These are phyloP conservation scores for Exophiala sideris DNA, from an alignment of 2,329 filamentous ascomycete species.

Conservation along the genomic window DNA sequence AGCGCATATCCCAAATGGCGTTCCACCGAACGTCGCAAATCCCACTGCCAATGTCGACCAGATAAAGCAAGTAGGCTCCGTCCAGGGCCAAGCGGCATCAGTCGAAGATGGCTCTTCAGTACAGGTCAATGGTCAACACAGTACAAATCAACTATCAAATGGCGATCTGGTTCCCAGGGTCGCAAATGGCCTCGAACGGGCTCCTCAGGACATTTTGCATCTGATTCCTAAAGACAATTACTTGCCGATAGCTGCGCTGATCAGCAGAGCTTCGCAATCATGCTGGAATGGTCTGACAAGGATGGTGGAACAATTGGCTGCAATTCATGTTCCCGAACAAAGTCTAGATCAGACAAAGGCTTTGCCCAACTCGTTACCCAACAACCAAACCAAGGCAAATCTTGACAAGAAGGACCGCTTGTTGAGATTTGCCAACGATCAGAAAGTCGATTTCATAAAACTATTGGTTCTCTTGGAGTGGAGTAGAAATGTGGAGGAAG, in stretches of 20 bases:
- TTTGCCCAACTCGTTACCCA: slow-evolving; percentile 19
- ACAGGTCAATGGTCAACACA: slow-evolving; percentile 12
- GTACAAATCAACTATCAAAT: slow-evolving; percentile 1
- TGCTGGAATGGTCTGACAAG: slow-evolving; percentile 75
- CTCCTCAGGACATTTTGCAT: slow-evolving; percentile 20
- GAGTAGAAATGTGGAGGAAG: slow-evolving; percentile 73
- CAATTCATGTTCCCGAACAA: slow-evolving; percentile 59
- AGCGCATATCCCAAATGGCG: slow-evolving; percentile 22
- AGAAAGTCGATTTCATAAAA: slow-evolving; percentile 88
- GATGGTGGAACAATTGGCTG: slow-evolving; percentile 66
- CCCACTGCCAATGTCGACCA: background rate
- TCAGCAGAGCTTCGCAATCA: slow-evolving; percentile 76
- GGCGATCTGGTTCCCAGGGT: background rate
- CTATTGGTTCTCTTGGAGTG: slow-evolving; percentile 86
- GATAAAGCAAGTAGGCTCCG: slow-evolving; percentile 4
- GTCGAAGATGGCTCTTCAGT: background rate
- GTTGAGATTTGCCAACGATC: slow-evolving; percentile 72
- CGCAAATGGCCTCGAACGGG: slow-evolving; percentile 2
- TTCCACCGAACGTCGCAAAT: slow-evolving; percentile 7
- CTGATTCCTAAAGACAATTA: slow-evolving; percentile 27
- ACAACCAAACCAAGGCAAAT: slow-evolving; percentile 54
- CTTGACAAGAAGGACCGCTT: slow-evolving; percentile 71
- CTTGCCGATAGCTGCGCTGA: slow-evolving; percentile 69
- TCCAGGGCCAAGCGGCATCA: background rate
- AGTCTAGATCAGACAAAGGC: slow-evolving; percentile 32